Percentiles rank a stretch among this genome's conserved stretches.
Evolutionary conservation across 768 basidiomycete species (phyloP).

Genomic region (Lactarius hengduanensis): DNA sequence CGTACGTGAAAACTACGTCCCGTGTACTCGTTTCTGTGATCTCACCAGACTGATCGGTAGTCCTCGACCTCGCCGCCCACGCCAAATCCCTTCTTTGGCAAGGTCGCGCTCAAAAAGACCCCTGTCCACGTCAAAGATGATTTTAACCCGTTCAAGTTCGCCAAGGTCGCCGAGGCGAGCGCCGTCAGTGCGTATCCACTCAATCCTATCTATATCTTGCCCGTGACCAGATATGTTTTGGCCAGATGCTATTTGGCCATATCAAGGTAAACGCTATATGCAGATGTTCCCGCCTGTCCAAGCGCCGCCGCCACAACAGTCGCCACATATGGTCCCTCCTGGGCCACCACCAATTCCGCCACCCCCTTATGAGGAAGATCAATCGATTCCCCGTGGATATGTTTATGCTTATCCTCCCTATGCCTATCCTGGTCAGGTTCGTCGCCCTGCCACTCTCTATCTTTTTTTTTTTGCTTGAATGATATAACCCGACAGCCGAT

Average conservation of each 20-base stretch:
- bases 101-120: constrained; percentile 71
- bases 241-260: constrained; percentile 79
- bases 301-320: constrained; percentile 60
- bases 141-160: constrained; percentile 94
- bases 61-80: constrained; percentile 39
- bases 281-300: constrained; percentile 68
- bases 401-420: constrained; percentile 77
- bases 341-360: constrained; percentile 70
- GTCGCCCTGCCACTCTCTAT: constrained; percentile 31
- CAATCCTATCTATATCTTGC: not conserved
- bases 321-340: constrained; percentile 64
- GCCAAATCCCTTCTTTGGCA: constrained; percentile 90
- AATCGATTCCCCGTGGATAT: constrained; percentile 56
- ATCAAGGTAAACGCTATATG: constrained; percentile 83
- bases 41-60: constrained; percentile 7
- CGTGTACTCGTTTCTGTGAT: not conserved
- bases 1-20: constrained; percentile 11
- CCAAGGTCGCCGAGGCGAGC: constrained; percentile 72
- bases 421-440: constrained; percentile 71
- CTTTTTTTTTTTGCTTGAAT: constrained; percentile 10
- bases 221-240: not conserved
- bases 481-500: constrained; percentile 51
- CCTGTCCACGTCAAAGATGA: constrained; percentile 91
- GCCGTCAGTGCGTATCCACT: constrained; percentile 60
- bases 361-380: constrained; percentile 78